Conservation (phyloP, 768 basidiomycete species). For the Mycena vulgaris region DNA sequence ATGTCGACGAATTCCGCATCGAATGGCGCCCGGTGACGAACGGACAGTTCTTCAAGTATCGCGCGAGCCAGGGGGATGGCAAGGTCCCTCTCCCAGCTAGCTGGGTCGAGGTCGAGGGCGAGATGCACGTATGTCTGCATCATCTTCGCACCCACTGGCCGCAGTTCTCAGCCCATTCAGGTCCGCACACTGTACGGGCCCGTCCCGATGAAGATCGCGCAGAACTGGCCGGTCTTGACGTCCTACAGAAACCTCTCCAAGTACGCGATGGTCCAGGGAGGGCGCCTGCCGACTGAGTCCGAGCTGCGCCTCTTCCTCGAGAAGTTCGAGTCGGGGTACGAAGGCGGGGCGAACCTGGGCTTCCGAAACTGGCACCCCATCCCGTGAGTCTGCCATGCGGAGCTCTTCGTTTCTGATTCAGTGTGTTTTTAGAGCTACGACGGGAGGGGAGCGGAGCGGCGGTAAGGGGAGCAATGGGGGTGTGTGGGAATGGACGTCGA, state of each 20-base stretch:
- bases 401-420: conserved; percentile 7
- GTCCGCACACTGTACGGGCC: conserved; percentile 93
- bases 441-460: conserved; percentile 64
- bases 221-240: conserved; percentile 89
- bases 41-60: conserved; percentile 85
- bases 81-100: conserved; percentile 74
- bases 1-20: conserved; percentile 80
- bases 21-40: conserved; percentile 93
- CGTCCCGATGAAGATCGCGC: conserved; percentile 80
- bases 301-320: conserved; percentile 88
- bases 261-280: conserved; percentile 91
- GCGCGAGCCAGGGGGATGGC: conserved; percentile 56
- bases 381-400: conserved; percentile 70
- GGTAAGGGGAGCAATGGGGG: conserved; percentile 91
- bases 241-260: conserved; percentile 83
- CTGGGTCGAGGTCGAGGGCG: conserved; percentile 75
- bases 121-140: conserved; percentile 61
- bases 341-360: conserved; percentile 86
- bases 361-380: conserved; percentile 95
- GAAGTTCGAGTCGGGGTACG: conserved; percentile 80
- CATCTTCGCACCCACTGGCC: background rate
- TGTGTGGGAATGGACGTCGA: conserved; percentile 99
- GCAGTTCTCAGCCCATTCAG: conserved; percentile 45
- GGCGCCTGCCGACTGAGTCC: conserved; percentile 91
- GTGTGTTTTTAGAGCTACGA: conserved; percentile 69